phyloP scores from a whole-genome alignment of 495 filamentous ascomycete species.

The Penicillium steckii region DNA sequence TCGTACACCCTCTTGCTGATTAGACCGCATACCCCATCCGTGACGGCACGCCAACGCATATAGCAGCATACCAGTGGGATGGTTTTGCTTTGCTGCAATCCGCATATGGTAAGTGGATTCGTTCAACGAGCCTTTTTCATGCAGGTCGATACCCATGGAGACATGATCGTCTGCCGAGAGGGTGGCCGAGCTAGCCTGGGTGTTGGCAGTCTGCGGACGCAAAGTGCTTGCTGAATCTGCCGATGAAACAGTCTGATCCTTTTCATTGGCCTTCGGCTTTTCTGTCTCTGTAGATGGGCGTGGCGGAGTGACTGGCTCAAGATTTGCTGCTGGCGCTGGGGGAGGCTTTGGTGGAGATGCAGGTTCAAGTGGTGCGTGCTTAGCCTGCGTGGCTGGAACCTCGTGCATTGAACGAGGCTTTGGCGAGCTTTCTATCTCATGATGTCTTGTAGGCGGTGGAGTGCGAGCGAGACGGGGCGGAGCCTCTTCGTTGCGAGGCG shows the following conservation, averaged over 20 bases:
- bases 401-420: slow-evolving; percentile 39
- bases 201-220: slow-evolving; percentile 52
- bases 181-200: slow-evolving; percentile 43
- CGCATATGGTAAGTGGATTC: slow-evolving; percentile 96
- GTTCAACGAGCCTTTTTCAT: slow-evolving; percentile 79
- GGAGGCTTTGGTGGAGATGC: slow-evolving; percentile 5
- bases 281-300: slow-evolving; percentile 48
- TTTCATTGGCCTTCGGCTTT: slow-evolving; percentile 35
- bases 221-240: slow-evolving; percentile 67
- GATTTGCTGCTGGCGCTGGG: slow-evolving; percentile 8
- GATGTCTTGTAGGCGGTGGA: slow-evolving; percentile 33
- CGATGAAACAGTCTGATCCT: slow-evolving; percentile 54
- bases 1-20: slow-evolving; percentile 81
- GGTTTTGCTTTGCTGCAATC: slow-evolving; percentile 77
- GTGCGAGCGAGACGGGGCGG: slow-evolving; percentile 36
- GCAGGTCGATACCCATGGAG: slow-evolving; percentile 79
- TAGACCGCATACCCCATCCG: slow-evolving; percentile 95
- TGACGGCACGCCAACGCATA: slow-evolving; percentile 97
- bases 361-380: slow-evolving; percentile 14
- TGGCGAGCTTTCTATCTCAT: slow-evolving; percentile 24
- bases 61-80: slow-evolving; percentile 91
- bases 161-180: slow-evolving; percentile 84
- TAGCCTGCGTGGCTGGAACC: slow-evolving; percentile 21
- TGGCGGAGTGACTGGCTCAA: slow-evolving; percentile 31
- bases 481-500: slow-evolving; percentile 37